Percentiles rank a stretch among this genome's conserved stretches.
Evolutionary conservation across 768 basidiomycete genomes (phyloP).

Genomic region (Boletus fagicola): DNA sequence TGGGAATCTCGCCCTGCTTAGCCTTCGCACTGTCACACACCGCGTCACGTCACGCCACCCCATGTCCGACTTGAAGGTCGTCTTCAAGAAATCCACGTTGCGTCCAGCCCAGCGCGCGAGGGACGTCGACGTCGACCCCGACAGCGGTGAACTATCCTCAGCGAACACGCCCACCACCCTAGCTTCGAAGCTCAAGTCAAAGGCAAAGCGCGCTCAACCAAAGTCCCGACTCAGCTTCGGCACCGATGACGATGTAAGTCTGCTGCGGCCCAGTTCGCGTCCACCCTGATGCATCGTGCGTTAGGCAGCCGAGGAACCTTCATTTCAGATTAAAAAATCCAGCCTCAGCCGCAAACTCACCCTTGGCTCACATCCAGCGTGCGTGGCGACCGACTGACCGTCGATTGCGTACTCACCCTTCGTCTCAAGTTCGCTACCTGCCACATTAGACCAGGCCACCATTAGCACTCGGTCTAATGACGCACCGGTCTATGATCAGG

Average conservation of each 20-base stretch:
- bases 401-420: slow-evolving; percentile 9
- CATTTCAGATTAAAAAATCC: slow-evolving; percentile 81
- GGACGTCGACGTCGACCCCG: slow-evolving; percentile 38
- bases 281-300: slow-evolving; percentile 29
- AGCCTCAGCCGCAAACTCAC: slow-evolving; percentile 65
- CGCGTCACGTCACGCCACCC: slow-evolving; percentile 24
- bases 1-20: slow-evolving; percentile 23
- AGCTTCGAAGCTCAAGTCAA: slow-evolving; percentile 68
- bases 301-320: slow-evolving; percentile 59
- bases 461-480: slow-evolving; percentile 45
- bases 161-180: slow-evolving; percentile 55
- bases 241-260: slow-evolving; percentile 58
- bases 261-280: slow-evolving; percentile 10
- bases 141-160: slow-evolving; percentile 1
- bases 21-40: slow-evolving; percentile 17
- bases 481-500: slow-evolving; percentile 67
- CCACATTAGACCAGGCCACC: slow-evolving; percentile 53
- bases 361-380: slow-evolving; percentile 56
- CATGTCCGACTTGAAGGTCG: slow-evolving; percentile 31
- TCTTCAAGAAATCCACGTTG: slow-evolving; percentile 44
- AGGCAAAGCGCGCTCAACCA: slow-evolving; percentile 61
- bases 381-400: slow-evolving; percentile 8
- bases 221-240: slow-evolving; percentile 80
- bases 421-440: slow-evolving; percentile 37
- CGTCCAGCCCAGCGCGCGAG: slow-evolving; percentile 42